phyloP scores from a whole-genome alignment of 1,284 basidiomycete genomes.

The Trametes hirsuta region DNA sequence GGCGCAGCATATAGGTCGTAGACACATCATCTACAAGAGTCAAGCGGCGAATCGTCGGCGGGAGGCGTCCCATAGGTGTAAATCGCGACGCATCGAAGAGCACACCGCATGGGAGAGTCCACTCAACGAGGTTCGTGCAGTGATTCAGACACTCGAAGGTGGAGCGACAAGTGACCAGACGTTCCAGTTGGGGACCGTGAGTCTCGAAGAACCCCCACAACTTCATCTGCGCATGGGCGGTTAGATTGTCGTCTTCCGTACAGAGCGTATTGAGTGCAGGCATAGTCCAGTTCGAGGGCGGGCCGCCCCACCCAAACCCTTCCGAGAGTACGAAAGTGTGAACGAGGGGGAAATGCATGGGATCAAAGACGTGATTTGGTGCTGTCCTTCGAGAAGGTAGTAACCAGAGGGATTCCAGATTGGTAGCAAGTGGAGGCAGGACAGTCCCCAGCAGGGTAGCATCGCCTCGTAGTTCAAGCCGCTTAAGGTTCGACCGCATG shows the following conservation, averaged over 20 bases:
- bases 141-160: neutral
- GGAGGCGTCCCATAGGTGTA: neutral
- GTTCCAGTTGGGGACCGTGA: slow-evolving; percentile 7
- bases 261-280: slow-evolving; percentile 7
- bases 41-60: slow-evolving; percentile 6
- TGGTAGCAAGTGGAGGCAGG: slow-evolving; percentile 3
- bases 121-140: slow-evolving; percentile 17
- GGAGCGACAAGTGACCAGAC: neutral
- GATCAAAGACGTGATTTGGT: neutral
- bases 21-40: slow-evolving; percentile 4
- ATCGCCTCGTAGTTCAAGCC: slow-evolving; percentile 21
- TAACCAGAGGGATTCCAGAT: slow-evolving; percentile 23
- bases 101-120: slow-evolving; percentile 7
- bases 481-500: slow-evolving; percentile 8
- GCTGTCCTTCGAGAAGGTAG: neutral
- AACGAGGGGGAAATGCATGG: slow-evolving; percentile 13
- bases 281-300: slow-evolving; percentile 10
- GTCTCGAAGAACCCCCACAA: slow-evolving; percentile 1
- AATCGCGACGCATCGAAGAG: neutral
- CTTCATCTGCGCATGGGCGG: neutral
- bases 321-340: slow-evolving; percentile 11
- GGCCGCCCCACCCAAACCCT: slow-evolving; percentile 1
- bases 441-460: slow-evolving; percentile 2
- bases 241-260: slow-evolving; percentile 1
- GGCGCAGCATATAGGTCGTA: neutral